phyloP scores from a whole-genome alignment of 495 filamentous ascomycete species.

The Hypoxylon subgilvum region DNA sequence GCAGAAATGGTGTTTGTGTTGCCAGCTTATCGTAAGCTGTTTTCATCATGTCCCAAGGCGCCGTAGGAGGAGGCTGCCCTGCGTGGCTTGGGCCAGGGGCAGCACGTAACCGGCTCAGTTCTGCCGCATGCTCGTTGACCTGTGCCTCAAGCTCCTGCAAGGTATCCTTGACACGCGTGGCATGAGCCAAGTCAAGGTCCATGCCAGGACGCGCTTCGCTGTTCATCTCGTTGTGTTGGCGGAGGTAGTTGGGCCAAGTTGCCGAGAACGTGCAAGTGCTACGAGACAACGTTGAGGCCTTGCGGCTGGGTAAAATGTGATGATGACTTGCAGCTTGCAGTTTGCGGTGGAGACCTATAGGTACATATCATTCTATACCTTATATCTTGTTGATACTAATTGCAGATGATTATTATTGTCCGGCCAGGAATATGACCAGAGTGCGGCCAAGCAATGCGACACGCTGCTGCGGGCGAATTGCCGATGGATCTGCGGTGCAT shows the following conservation, averaged over 20 bases:
- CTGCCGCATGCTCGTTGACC: constrained; percentile 69
- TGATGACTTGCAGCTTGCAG: constrained; percentile 21
- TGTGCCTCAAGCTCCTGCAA: constrained; percentile 67
- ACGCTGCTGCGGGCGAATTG: constrained; percentile 22
- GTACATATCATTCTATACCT: no score
- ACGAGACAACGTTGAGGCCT: constrained; percentile 9
- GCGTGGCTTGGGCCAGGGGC: constrained; percentile 25
- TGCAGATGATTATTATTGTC: constrained; percentile 19
- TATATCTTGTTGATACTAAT: no score
- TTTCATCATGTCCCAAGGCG: constrained; percentile 62
- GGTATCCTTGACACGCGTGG: constrained; percentile 66
- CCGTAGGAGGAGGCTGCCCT: constrained; percentile 28
- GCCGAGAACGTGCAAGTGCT: constrained; percentile 6
- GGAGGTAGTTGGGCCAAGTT: constrained; percentile 7
- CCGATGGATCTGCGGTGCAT: constrained; percentile 32
- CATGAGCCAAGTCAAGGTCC: constrained; percentile 43
- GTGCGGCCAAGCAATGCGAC: constrained; percentile 22
- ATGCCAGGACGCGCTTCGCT: constrained; percentile 23
- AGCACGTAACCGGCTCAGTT: constrained; percentile 52
- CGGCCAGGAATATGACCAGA: constrained; percentile 10
- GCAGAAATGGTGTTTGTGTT: constrained; percentile 66
- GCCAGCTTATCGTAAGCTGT: constrained; percentile 68
- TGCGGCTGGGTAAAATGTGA: background rate
- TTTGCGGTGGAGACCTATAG: constrained; percentile 7
- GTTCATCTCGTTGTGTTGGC: constrained; percentile 23